Evolutionary conservation across 2,329 filamentous ascomycete genomes (phyloP).

Genomic region (Sporothrix dimorphospora): DNA sequence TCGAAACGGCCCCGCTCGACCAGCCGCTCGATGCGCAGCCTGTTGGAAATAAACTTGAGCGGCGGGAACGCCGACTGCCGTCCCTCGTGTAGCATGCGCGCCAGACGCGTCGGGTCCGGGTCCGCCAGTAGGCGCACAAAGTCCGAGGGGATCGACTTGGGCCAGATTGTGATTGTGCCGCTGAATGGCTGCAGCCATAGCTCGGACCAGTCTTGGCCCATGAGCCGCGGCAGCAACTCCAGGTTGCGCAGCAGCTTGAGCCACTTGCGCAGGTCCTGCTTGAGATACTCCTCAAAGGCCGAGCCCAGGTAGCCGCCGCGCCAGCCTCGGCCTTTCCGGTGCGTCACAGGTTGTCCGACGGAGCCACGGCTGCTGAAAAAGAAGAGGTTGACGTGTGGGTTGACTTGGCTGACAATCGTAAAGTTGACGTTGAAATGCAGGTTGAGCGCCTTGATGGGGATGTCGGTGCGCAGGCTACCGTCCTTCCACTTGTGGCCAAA

Average conservation of each 20-base stretch:
- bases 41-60: slow-evolving; percentile 85
- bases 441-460: slow-evolving; percentile 91
- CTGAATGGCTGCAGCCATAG: slow-evolving; percentile 95
- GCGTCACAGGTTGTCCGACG: slow-evolving; percentile 90
- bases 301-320: slow-evolving; percentile 92
- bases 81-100: slow-evolving; percentile 86
- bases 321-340: slow-evolving; percentile 92
- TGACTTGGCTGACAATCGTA: slow-evolving; percentile 85
- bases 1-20: slow-evolving; percentile 63
- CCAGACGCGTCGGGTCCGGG: slow-evolving; percentile 73
- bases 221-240: slow-evolving; percentile 83
- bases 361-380: slow-evolving; percentile 95
- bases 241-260: slow-evolving; percentile 91
- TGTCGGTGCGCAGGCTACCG: slow-evolving; percentile 89
- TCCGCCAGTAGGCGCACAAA: slow-evolving; percentile 87
- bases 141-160: slow-evolving; percentile 75
- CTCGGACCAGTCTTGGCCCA: slow-evolving; percentile 96
- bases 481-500: slow-evolving; percentile 99
- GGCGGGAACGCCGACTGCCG: slow-evolving; percentile 90
- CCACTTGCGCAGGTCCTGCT: slow-evolving; percentile 97
- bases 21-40: slow-evolving; percentile 77
- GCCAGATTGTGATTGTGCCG: slow-evolving; percentile 96
- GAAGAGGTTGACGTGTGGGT: slow-evolving; percentile 97
- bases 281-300: slow-evolving; percentile 91
- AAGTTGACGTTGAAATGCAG: slow-evolving; percentile 99